Evolutionary conservation across 164 flowering plant species (phyloP).

Genomic region (Stephania cephalantha): DNA sequence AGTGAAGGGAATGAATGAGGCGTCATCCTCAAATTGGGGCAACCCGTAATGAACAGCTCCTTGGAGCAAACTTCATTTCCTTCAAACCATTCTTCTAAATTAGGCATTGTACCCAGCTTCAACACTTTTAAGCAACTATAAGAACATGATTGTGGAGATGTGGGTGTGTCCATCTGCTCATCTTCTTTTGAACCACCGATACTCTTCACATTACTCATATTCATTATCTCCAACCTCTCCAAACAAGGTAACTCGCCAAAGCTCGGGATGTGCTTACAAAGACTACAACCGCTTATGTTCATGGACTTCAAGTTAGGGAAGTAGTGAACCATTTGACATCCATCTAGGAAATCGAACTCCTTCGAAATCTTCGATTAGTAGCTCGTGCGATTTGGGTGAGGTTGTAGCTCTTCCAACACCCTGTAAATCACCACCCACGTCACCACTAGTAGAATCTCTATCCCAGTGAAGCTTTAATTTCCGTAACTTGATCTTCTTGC

Average conservation of each 20-base stretch:
- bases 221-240: constrained; percentile 1
- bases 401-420: constrained; percentile 14
- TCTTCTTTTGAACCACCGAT: constrained; percentile 1
- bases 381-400: constrained; percentile 6
- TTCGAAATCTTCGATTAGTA: not conserved
- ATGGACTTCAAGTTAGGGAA: not conserved
- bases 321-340: not conserved
- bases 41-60: not conserved
- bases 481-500: not conserved
- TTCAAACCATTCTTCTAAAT: constrained; percentile 18
- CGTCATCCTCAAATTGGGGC: not conserved
- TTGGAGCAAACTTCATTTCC: constrained; percentile 4
- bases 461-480: not conserved
- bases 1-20: constrained; percentile 1
- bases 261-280: constrained; percentile 10
- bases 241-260: constrained; percentile 20
- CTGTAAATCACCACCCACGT: not conserved
- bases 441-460: no score
- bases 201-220: constrained; percentile 6
- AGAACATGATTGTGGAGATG: no score
- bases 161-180: not conserved
- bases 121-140: constrained; percentile 15
- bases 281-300: not conserved
- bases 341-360: constrained; percentile 4
- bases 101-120: not conserved